phyloP scores from a whole-genome alignment of 345 rosid genomes.

The Cardamine occulta region DNA sequence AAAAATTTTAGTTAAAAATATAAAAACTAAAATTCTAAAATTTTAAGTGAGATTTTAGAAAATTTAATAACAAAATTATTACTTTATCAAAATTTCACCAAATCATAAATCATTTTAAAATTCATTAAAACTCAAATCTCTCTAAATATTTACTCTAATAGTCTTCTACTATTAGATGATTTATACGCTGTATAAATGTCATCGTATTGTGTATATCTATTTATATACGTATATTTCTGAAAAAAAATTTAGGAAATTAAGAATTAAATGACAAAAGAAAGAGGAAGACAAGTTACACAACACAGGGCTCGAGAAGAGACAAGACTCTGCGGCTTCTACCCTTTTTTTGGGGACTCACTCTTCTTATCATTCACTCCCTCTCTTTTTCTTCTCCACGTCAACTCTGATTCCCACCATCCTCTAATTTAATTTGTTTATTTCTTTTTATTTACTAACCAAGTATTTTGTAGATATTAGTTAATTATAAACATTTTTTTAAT shows the following conservation, averaged over 20 bases:
- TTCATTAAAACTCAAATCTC: no score
- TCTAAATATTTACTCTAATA: no score
- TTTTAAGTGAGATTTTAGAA: no score
- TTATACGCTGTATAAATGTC: neutral
- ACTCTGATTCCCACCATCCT: constrained; percentile 38
- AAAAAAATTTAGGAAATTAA: neutral
- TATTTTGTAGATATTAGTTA: neutral
- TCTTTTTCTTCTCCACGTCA: constrained; percentile 43
- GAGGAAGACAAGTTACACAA: constrained; percentile 31
- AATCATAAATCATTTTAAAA: no score
- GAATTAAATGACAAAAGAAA: neutral
- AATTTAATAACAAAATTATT: no score
- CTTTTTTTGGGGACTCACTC: constrained; percentile 49
- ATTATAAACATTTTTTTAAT: neutral
- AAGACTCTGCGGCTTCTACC: constrained; percentile 42
- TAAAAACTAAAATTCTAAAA: no score
- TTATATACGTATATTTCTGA: neutral
- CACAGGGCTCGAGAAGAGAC: constrained; percentile 54
- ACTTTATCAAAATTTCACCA: no score
- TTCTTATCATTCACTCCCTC: constrained; percentile 47
- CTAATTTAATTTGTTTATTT: neutral
- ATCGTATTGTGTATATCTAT: neutral
- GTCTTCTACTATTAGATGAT: constrained; percentile 11
- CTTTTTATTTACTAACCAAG: neutral
- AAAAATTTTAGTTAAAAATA: no score